Base-by-base conservation (phyloP, 2,329 filamentous ascomycete genomes). In the Aspergillus eucalypticola region DNA sequence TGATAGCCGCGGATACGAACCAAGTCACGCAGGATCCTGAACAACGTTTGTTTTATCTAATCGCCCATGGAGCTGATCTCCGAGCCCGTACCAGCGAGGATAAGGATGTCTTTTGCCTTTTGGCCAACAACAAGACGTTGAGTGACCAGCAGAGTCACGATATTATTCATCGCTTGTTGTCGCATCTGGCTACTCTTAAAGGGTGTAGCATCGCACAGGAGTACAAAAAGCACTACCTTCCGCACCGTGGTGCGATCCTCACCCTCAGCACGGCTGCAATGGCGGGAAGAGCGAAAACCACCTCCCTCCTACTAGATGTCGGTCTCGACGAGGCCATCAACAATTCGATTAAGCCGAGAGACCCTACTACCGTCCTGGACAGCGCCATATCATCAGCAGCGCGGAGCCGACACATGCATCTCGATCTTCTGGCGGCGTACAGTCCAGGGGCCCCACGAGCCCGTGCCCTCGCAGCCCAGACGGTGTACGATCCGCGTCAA, bases 71-170 rank as follows among this genome's bases (percentile, higher is more conserved):
- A n/a, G 69, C 69, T 13, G 50, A 62, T 42, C 38, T 64, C 8
- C 55, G 62, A 15, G 42, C 50, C 15, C 41, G 49, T 13, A 61
- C 56, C 3, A 56, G 54, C 17, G 54, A 57, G 25, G 64, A 57
- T 8, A 64, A 61, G 49, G 68, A 70, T 41, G 63, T 69, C 11
- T 64, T 72, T 38, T 69, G 64, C 41, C 56, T 61, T 5, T 63
- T 71, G 10, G 60, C 57, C 27, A 63, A 64, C 27, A 72, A 71
- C 39, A 50, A 46, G 11, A 39, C 52, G 19, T 44, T 71, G 2
- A 64, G 53, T 11, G 69, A 72, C 51, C 54, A 68, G 53, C 42
- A 60, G 27, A 66, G 62, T 41, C 63, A 67, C 39, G 60, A 69
- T 8, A 58, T 71, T 4, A 67, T 71, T 23, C 19, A 58, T 5